Evolutionary conservation across 2,329 filamentous ascomycete species (phyloP), one percentile per base, ranked within the genome.

Genomic region (Curvularia verruculosa): DNA sequence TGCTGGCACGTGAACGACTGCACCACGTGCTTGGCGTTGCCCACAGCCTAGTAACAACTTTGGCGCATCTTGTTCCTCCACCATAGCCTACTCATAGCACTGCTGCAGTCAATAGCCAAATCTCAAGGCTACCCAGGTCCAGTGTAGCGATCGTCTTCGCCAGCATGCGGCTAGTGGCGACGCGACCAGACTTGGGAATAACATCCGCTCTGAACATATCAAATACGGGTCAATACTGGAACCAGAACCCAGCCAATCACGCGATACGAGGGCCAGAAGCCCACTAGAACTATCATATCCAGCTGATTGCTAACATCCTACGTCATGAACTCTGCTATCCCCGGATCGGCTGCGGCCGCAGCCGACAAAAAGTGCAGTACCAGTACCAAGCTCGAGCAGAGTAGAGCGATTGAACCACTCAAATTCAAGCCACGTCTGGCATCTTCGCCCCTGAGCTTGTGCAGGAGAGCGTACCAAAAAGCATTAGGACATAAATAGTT

Each of bases 271-370:
- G n/a, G 21, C 46, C 34, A 37, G 15, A 39, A 28, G 10, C 23
- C n/a, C 24, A 2, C 34, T 5, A 39, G 18, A 43, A 51, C 28
- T 23, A n/a, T 36, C 19, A 44, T 8, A 24, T 43, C 10, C 37
- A 19, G 12, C 31, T 23, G 26, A 29, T 24, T 18, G 39, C 49
- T 37, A 6, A 24, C 26, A 23, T 5, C 21, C 52, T 39, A 50
- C 54, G 54, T 56, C 54, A 56, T 44, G 31, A 36, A 40, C 26
- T 28, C 23, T 43, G 18, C 26, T 31, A n/a, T 28, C 36, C 44
- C 23, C 15, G 15, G 37, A 23, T 31, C 46, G 19, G 18, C 12
- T 36, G 36, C 34, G 36, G 49, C 28, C 29, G 41, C 49, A 56
- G 28, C 41, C 49, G 49, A 56, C n/a, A 36, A 18, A 36, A 18